These are phyloP conservation scores for Aspergillus arachidicola DNA, from an alignment of 2,329 filamentous ascomycete species.

Conservation along the genomic window DNA sequence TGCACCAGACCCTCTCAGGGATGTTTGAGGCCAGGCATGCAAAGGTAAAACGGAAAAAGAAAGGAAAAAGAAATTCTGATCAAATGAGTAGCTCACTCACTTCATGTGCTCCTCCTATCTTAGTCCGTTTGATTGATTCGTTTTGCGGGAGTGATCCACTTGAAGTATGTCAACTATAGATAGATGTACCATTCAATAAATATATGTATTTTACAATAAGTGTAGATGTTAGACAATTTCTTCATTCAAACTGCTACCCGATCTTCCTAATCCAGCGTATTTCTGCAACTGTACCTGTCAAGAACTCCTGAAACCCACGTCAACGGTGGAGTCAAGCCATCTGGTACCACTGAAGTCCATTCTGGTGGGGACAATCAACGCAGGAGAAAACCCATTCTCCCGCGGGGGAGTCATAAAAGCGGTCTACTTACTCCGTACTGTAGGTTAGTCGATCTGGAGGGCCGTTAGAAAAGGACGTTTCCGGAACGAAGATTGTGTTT, in stretches of 20 bases:
- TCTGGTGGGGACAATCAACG: conserved; percentile 9
- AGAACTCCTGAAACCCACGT: conserved; percentile 8
- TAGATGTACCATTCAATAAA: not conserved
- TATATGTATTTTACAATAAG: too few relatives aligned
- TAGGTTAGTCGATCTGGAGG: not conserved
- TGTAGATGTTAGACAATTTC: too few relatives aligned
- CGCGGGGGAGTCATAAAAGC: not conserved
- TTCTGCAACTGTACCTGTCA: not conserved
- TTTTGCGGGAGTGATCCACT: not conserved
- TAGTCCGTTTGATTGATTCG: not conserved
- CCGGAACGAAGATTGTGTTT: not conserved
- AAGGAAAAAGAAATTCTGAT: not conserved
- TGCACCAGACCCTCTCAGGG: conserved; percentile 5
- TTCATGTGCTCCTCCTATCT: not conserved
- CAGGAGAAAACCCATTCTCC: not conserved
- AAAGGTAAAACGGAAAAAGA: not conserved
- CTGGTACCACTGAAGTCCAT: conserved; percentile 16
- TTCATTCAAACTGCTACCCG: not conserved
- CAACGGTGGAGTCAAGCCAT: conserved; percentile 16
- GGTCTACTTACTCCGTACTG: not conserved
- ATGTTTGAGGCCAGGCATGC: not conserved
- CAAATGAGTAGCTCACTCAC: not conserved
- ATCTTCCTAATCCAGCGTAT: not conserved
- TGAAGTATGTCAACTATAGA: not conserved
- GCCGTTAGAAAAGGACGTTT: not conserved